phyloP scores from a whole-genome alignment of 2,329 filamentous ascomycete species.

The Aureobasidium lini region DNA sequence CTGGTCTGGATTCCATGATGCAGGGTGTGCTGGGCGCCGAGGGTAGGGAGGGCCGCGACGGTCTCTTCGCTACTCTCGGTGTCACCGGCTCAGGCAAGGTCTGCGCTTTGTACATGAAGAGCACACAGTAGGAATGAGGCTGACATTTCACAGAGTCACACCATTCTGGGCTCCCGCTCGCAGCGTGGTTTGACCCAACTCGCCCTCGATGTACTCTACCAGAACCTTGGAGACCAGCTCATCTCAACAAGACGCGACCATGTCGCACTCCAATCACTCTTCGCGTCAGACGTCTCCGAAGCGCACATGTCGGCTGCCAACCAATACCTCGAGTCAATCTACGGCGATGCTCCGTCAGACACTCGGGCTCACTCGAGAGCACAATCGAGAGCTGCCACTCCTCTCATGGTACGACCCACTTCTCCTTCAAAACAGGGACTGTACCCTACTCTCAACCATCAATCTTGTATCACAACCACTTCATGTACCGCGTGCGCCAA shows the following conservation, averaged over 20 bases:
- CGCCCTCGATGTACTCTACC: constrained; percentile 81
- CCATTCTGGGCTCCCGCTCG: constrained; percentile 78
- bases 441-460: constrained; percentile 1
- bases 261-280: constrained; percentile 64
- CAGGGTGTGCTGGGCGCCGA: constrained; percentile 70
- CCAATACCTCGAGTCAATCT: constrained; percentile 71
- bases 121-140: not conserved
- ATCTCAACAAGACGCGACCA: constrained; percentile 51
- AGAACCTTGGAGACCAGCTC: constrained; percentile 66
- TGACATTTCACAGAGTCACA: constrained; percentile 64
- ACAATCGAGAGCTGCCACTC: constrained; percentile 38
- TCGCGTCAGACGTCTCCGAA: constrained; percentile 72
- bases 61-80: constrained; percentile 80
- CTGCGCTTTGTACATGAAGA: not conserved
- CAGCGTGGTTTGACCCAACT: constrained; percentile 90
- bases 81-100: constrained; percentile 97
- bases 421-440: constrained; percentile 20
- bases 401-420: constrained; percentile 26
- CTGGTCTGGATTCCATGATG: constrained; percentile 65
- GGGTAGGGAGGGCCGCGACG: constrained; percentile 76
- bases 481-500: not conserved
- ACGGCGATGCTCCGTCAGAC: constrained; percentile 52
- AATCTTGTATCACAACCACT: not conserved
- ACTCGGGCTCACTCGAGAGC: constrained; percentile 39
- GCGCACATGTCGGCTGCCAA: constrained; percentile 66